phyloP scores from a whole-genome alignment of 2,329 filamentous ascomycete genomes.

The Zymoseptoria brevis region DNA sequence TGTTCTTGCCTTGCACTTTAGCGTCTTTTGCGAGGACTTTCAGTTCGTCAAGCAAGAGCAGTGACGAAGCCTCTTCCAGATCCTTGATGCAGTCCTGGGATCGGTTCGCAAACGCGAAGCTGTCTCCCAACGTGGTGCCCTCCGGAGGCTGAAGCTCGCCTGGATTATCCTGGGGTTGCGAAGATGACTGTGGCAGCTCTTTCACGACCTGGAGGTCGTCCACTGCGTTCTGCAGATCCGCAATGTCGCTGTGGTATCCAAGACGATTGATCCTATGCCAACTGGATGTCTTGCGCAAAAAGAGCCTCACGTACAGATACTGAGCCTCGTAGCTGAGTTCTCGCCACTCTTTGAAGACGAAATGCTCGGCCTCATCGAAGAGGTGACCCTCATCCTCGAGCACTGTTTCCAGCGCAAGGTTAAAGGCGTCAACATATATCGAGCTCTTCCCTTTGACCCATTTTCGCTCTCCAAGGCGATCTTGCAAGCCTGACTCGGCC shows the following conservation, averaged over 20 bases:
- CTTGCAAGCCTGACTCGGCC: constrained; percentile 34
- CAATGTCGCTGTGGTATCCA: constrained; percentile 75
- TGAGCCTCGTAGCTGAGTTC: constrained; percentile 73
- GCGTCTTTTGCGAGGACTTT: constrained; percentile 77
- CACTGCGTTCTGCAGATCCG: constrained; percentile 61
- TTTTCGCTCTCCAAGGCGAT: constrained; percentile 47
- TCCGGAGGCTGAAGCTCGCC: constrained; percentile 43
- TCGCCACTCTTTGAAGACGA: constrained; percentile 70
- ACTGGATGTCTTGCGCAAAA: constrained; percentile 79
- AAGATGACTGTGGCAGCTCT: constrained; percentile 45
- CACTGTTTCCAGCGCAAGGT: constrained; percentile 81
- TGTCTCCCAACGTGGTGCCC: constrained; percentile 43
- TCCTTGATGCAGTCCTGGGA: constrained; percentile 66
- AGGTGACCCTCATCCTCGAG: constrained; percentile 80
- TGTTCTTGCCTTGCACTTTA: constrained; percentile 81
- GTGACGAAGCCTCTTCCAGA: constrained; percentile 72
- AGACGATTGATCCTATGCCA: constrained; percentile 81
- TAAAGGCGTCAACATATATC: constrained; percentile 96
- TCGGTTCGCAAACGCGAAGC: constrained; percentile 72
- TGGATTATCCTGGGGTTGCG: constrained; percentile 33
- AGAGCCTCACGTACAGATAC: constrained; percentile 90
- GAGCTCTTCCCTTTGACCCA: constrained; percentile 77
- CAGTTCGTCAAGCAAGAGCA: constrained; percentile 81
- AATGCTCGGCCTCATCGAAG: constrained; percentile 70
- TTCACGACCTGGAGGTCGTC: constrained; percentile 53